Evolutionary conservation across 495 filamentous ascomycete species (phyloP), one percentile per base, ranked within the genome.

Genomic region (Trichoderma erinaceum): DNA sequence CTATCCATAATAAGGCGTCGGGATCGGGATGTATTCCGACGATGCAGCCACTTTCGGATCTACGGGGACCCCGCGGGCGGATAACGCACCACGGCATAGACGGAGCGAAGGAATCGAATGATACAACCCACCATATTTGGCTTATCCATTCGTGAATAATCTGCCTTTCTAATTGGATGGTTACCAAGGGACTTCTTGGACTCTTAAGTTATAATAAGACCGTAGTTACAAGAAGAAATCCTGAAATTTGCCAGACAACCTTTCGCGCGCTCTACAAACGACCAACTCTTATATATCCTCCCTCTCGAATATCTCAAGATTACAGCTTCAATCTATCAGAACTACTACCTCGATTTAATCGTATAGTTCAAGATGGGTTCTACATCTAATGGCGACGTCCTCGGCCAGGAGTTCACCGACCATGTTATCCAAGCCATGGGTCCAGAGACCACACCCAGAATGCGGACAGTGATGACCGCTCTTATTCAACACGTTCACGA

Each of bases 341-440:
- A 52, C 21, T 4, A 21, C 1, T 2, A 52, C 12, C n/a, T 5
- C 16, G 21, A 16, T 7, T 52, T 18, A 0, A 23, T 21, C 5
- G 8, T 7, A 38, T 3, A 7, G 25, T 23, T 35, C 7, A 61
- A 12, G 15, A 61, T 46, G 65, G 65, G 41, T 12, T 46, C 65
- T 2, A 41, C 50, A 50, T 1, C n/a, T 12, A 50, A 12, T 15
- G 25, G 8, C 35, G 44, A 13, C 21, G 27, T 16, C 11, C 65
- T 66, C n/a, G 65, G 65, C 72, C 84, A 86, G 50, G 77, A 81
- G 64, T 88, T 92, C 82, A 91, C 88, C 44, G 81, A 88, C 72
- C 79, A 80, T 71, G 89, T 92, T 73, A 86, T 90, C 78, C 83
- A 86, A 68, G 84, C 90, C 38, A 92, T 87, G 64, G 90, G 89